Conservation (phyloP, 495 filamentous ascomycete species). For the Physcia stellaris region DNA sequence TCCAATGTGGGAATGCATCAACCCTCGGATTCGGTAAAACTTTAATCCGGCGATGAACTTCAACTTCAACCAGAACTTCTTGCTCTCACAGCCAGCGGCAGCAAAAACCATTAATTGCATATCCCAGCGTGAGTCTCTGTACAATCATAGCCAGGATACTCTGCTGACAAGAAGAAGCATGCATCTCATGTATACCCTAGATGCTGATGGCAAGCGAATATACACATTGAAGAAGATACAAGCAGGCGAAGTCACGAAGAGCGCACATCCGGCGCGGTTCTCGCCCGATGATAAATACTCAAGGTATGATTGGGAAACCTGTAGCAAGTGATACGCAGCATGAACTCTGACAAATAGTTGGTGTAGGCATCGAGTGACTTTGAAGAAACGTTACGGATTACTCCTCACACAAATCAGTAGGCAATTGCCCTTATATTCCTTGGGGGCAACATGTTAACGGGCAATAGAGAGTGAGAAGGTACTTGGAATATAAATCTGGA, state of each 20-base stretch:
- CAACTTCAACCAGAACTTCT: no score
- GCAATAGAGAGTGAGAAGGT: slow-evolving; percentile 25
- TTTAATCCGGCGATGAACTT: no score
- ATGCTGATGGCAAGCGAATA: slow-evolving; percentile 60
- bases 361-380: slow-evolving; percentile 73
- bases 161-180: slow-evolving; percentile 19
- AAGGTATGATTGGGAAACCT: slow-evolving; percentile 28
- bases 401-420: slow-evolving; percentile 73
- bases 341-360: neutral
- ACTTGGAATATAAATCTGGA: slow-evolving; percentile 20
- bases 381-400: slow-evolving; percentile 84
- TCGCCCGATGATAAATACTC: slow-evolving; percentile 98
- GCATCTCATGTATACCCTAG: slow-evolving; percentile 67
- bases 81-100: no score
- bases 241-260: slow-evolving; percentile 73
- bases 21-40: no score
- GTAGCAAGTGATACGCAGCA: neutral
- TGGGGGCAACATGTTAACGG: slow-evolving; percentile 1
- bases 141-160: neutral
- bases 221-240: slow-evolving; percentile 84
- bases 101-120: slow-evolving; percentile 4
- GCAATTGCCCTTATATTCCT: slow-evolving; percentile 14
- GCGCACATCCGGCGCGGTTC: slow-evolving; percentile 91
- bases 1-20: no score
- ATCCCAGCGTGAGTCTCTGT: neutral